Base-by-base conservation (phyloP, 257 asterid genomes). In the Penstemon barbatus region DNA sequence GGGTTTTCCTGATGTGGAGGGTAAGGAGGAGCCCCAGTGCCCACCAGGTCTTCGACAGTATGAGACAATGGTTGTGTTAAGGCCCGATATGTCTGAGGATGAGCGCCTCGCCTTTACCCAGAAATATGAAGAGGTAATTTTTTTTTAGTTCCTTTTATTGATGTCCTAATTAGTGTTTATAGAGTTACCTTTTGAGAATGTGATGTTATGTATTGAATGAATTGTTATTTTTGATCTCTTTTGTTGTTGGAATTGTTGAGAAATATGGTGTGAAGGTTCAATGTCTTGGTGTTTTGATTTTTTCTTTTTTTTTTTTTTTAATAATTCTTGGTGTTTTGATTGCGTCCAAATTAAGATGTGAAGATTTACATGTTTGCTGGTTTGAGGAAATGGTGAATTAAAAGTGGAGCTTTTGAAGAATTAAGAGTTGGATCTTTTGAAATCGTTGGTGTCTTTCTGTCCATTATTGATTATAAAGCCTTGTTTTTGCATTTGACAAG, bases 1-100 rank as follows among this genome's bases (percentile, higher is more conserved):
- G 63, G 89, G 84, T 0, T 81, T 93, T 45, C 77, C 95, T n/a
- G 84, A 81, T 3, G 76, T 72, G 11, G 94, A 87, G 70, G 96
- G 87, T 3, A 87, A 86, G 77, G 99, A 86, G 84, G 97, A 90
- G 66, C 92, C 92, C 0, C 96, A 81, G 65, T 90, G 96, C 71
- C 97, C 99, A 3, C 99, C 99, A 9, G 99, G 97, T 50, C 90
- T 93, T 25, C 82, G 96, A 8, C 83, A 83, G 70, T 93, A 93
- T 77, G 97, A 90, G 71, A 82, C 99, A 0, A 90, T 93, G 99
- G 82, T 77, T 37, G 96, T 90, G 6, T 49, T 93, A 18, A 74
- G 97, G 78, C 99, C 99, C 57, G 97, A 93, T 44, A 85, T 93
- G 99, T 88, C 97, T 33, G 99, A 90, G 75, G 97, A 93, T 63